These are phyloP conservation scores for Leucoagaricus sp. DNA, from an alignment of 1,284 basidiomycete genomes.

Conservation along the genomic window DNA sequence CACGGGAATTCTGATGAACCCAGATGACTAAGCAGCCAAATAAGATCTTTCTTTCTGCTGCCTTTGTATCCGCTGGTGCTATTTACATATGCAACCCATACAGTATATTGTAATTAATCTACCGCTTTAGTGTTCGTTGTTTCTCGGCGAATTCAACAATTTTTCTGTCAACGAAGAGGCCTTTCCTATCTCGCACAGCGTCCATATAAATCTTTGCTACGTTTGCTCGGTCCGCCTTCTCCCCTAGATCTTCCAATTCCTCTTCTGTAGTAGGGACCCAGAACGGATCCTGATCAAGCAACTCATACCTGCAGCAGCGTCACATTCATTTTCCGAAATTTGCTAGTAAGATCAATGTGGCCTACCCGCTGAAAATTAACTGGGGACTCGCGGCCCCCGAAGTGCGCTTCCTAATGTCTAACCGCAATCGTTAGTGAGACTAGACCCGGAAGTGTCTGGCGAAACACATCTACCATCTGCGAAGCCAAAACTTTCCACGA, in stretches of 20 bases:
- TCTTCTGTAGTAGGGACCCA: slow-evolving; percentile 99
- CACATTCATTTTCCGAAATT: neutral
- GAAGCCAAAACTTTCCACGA: slow-evolving; percentile 97
- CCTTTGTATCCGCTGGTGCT: neutral
- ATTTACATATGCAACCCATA: neutral
- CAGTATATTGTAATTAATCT: neutral
- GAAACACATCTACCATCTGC: slow-evolving; percentile 73
- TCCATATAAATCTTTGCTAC: slow-evolving; percentile 97
- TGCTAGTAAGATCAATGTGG: slow-evolving; percentile 8
- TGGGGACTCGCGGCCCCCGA: slow-evolving; percentile 97
- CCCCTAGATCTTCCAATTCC: slow-evolving; percentile 95
- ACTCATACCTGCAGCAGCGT: slow-evolving; percentile 64
- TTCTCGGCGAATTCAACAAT: slow-evolving; percentile 95
- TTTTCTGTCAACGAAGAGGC: slow-evolving; percentile 93
- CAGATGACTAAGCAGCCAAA: slow-evolving; percentile 13
- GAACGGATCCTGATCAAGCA: slow-evolving; percentile 93
- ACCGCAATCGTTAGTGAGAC: neutral
- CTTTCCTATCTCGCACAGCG: slow-evolving; percentile 86
- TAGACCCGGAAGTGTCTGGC: neutral
- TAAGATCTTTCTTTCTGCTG: neutral
- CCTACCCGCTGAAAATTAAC: slow-evolving; percentile 92
- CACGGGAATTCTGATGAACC: slow-evolving; percentile 9
- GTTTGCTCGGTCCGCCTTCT: slow-evolving; percentile 93
- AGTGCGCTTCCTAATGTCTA: slow-evolving; percentile 95
- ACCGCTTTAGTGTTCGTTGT: slow-evolving; percentile 93